Conservation (phyloP, 148 eudicot genomes). For the Silene latifolia region DNA sequence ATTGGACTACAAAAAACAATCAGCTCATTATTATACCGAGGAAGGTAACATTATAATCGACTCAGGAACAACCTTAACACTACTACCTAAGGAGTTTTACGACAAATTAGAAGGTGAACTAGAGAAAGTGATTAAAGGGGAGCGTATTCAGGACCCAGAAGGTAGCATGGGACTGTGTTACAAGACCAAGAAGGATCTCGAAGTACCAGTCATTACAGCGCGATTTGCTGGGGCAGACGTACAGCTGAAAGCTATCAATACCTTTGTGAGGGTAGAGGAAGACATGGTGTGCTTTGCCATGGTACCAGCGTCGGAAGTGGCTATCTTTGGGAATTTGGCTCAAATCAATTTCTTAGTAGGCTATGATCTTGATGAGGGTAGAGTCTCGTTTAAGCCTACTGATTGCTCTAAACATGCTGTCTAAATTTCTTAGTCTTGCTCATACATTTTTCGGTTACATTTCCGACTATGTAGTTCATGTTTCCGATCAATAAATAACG, state of each 20-base stretch:
- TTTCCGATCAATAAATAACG: neutral
- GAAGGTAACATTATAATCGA: conserved; percentile 50
- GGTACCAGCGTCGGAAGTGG: conserved; percentile 18
- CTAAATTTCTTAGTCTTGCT: neutral
- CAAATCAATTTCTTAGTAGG: conserved; percentile 25
- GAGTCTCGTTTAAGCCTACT: conserved; percentile 25
- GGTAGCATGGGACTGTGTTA: conserved; percentile 30
- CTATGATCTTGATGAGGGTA: conserved; percentile 22
- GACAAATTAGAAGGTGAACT: conserved; percentile 15
- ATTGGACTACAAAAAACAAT: neutral
- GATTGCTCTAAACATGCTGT: conserved; percentile 18
- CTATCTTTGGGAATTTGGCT: conserved; percentile 38
- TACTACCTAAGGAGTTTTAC: conserved; percentile 29
- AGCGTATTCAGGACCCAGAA: conserved; percentile 24
- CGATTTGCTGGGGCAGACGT: conserved; percentile 40
- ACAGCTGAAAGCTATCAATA: conserved; percentile 13
- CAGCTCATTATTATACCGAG: neutral
- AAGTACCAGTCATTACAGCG: conserved; percentile 25
- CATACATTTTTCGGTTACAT: neutral
- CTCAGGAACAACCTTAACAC: conserved; percentile 50
- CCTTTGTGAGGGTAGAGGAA: conserved; percentile 25
- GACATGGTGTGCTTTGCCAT: conserved; percentile 33
- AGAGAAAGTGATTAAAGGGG: conserved; percentile 16
- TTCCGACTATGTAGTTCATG: neutral
- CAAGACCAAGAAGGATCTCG: neutral